Percentiles rank a stretch among this genome's conserved stretches.
phyloP scores from a whole-genome alignment of 176 grass and related monocot species.

The Raddia distichophylla region DNA sequence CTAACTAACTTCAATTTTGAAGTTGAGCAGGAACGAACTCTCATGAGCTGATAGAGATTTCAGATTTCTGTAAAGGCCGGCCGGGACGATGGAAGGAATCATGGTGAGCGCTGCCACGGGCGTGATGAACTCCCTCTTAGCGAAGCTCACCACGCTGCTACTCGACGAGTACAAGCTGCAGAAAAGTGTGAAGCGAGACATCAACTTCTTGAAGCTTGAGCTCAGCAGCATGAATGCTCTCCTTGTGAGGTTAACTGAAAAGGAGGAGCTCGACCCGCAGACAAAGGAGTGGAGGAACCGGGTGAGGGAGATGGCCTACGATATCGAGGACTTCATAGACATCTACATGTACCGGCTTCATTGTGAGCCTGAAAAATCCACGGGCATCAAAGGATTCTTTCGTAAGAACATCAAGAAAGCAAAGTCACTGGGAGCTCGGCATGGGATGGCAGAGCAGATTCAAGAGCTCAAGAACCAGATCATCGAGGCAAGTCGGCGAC shows the following conservation, averaged over 20 bases:
- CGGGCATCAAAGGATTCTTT: no score
- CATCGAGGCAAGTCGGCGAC: background rate
- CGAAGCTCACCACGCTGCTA: background rate
- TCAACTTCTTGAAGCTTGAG: background rate
- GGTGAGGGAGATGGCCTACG: constrained; percentile 12
- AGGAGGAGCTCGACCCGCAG: background rate
- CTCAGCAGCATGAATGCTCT: constrained; percentile 23
- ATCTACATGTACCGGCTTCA: background rate
- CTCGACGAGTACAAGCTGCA: constrained; percentile 8
- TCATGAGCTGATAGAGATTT: no score
- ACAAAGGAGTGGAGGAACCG: constrained; percentile 5
- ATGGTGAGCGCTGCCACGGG: background rate
- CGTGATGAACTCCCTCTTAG: constrained; percentile 1
- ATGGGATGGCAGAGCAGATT: background rate
- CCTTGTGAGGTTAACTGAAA: background rate
- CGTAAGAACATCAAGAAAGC: no score
- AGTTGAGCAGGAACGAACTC: no score
- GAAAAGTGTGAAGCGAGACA: background rate
- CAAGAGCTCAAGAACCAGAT: constrained; percentile 3
- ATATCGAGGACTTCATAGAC: constrained; percentile 29
- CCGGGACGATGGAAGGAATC: no score
- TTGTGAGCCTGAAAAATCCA: no score
- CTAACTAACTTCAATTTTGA: no score
- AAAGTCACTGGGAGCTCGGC: background rate
- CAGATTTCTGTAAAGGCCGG: no score